phyloP scores from a whole-genome alignment of 345 rosid species.

The Eucalyptus regnans region DNA sequence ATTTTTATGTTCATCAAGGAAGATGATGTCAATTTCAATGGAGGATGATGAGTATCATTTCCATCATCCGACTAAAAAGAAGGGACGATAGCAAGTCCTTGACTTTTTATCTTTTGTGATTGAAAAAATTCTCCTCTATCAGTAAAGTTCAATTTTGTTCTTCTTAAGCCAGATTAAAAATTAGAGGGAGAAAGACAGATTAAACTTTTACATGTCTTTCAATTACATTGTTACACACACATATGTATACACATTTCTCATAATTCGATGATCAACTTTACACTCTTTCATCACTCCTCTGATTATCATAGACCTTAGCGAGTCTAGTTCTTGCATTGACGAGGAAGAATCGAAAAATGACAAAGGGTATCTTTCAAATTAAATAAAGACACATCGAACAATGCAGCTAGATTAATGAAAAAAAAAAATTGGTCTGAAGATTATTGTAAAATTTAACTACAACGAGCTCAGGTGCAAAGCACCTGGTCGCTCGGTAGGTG shows the following conservation, averaged over 20 bases:
- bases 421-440: neutral
- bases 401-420: neutral
- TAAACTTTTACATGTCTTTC: neutral
- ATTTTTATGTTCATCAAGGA: neutral
- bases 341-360: neutral
- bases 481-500: neutral
- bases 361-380: no score
- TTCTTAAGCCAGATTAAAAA: neutral
- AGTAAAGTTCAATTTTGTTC: neutral
- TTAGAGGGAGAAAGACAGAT: neutral
- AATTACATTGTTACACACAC: neutral
- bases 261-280: neutral
- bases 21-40: neutral
- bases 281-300: no score
- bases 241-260: neutral
- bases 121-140: neutral
- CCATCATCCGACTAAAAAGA: neutral
- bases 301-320: neutral
- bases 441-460: neutral
- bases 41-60: neutral
- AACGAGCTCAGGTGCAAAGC: no score
- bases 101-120: neutral
- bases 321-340: neutral
- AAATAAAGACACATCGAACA: neutral
- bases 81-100: neutral